Evolutionary conservation across 441 rosid genomes (phyloP), one percentile per base, ranked within the genome.

Genomic region (Brassica balearica): DNA sequence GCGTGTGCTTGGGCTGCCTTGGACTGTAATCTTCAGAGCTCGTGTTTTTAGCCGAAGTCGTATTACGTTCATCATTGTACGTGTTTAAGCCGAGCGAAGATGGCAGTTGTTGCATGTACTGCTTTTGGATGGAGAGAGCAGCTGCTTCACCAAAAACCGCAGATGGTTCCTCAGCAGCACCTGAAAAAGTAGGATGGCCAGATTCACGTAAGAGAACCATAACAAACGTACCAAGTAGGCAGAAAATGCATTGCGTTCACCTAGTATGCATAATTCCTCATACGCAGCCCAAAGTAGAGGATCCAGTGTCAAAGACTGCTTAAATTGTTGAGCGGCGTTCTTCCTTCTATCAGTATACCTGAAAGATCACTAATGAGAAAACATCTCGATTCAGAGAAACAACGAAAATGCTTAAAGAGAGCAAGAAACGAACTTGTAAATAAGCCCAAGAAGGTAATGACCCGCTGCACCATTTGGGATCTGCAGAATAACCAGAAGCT

Each of bases 381-480:
- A 11, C 66, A 70, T 74, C 46, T 55, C 27, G n/a, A 3, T 55
- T 68, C 65, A 53, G 55, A 71, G 51, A 43, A 25, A 55, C 65
- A 9, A 67, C 1, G 48, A 23, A 69, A 68, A 2, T 59, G 56
- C 70, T 43, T 22, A 53, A 56, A 71, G 60, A 55, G 23, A 53
- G 15, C 14, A 25, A 29, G 65, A 32, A 53, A 77, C 77, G 60
- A 79, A 95, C 99, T 96, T 93, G 89, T 91, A 89, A 76, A 95
- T 84, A 77, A 93, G 95, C 71, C 99, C 99, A 72, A 95, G 96
- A 79, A 95, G 98, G 84, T 90, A 95, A 85, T 91, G 98, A 73
- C 99, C 98, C 43, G 98, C 89, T 51, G 97, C 99, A 73, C 97
- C 95, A 81, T 93, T 92, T 34, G 99, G 99, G 77, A 95, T 87